Evolutionary conservation across 257 asterid species (phyloP).

Genomic region (Solanum sparsipilum): DNA sequence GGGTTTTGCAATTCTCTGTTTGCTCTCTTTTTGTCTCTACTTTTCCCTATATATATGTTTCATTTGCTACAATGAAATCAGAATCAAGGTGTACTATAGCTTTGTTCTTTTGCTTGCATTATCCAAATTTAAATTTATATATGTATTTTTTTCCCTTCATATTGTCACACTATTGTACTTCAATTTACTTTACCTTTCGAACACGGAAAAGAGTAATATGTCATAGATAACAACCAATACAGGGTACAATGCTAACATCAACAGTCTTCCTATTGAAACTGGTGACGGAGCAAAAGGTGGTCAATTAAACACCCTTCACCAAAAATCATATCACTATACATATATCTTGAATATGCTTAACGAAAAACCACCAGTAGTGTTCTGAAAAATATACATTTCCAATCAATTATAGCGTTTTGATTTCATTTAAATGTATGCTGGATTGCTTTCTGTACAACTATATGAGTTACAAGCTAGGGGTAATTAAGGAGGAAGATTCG

Average conservation of each 20-base stretch:
- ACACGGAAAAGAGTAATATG: neutral
- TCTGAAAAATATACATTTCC: neutral
- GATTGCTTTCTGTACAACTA: neutral
- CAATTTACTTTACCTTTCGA: neutral
- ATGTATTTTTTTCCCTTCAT: neutral
- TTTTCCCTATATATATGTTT: neutral
- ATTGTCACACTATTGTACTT: neutral
- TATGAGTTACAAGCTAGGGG: slow-evolving; percentile 46
- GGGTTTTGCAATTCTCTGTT: neutral
- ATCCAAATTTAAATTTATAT: neutral
- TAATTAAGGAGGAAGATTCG: slow-evolving; percentile 29
- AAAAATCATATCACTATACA: neutral
- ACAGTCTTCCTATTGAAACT: neutral
- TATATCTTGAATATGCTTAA: neutral
- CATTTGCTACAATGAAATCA: neutral
- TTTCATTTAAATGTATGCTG: neutral
- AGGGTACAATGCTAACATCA: neutral
- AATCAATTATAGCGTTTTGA: neutral
- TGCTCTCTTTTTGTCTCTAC: neutral
- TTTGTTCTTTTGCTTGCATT: neutral
- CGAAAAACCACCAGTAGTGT: neutral
- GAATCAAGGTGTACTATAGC: neutral
- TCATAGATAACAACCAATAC: neutral
- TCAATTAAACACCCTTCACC: neutral
- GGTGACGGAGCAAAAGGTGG: neutral